Evolutionary conservation across 192 early-diverging fungal species (phyloP).

Genomic region (Gigaspora rosea): DNA sequence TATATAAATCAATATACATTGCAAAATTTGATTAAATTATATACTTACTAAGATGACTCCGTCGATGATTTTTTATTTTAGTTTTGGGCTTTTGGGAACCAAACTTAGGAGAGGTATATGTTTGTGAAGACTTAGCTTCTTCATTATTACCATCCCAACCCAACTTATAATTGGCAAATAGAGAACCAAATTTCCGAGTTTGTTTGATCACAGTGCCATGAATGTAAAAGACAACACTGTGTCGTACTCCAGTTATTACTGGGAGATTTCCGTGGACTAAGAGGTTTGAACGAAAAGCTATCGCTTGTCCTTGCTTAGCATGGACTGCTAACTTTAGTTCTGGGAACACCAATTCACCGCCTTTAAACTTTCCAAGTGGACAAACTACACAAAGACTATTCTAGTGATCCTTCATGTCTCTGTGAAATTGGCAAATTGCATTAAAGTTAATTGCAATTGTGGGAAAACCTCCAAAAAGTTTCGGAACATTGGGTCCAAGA

Average conservation of each 20-base stretch:
- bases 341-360: too few relatives aligned
- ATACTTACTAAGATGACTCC: neutral
- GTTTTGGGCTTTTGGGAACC: neutral
- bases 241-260: neutral
- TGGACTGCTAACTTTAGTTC: too few relatives aligned
- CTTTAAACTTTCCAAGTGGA: neutral
- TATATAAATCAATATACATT: neutral
- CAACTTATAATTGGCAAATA: too few relatives aligned
- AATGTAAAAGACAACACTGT: constrained; percentile 27
- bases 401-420: constrained; percentile 13
- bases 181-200: too few relatives aligned
- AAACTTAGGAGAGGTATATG: neutral
- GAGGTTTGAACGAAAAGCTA: too few relatives aligned
- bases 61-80: constrained; percentile 4
- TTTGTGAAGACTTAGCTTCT: too few relatives aligned
- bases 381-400: constrained; percentile 26
- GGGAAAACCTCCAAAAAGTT: constrained; percentile 20
- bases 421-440: constrained; percentile 16
- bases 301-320: too few relatives aligned
- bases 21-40: neutral
- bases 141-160: too few relatives aligned
- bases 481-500: too few relatives aligned
- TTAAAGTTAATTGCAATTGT: constrained; percentile 20
- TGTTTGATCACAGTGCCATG: constrained; percentile 14
- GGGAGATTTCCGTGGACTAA: neutral